Percentiles rank a stretch among this genome's conserved stretches.
These are phyloP conservation scores for Yamadazyma scolyti DNA, from an alignment of 805 yeast species.

Conservation along the genomic window DNA sequence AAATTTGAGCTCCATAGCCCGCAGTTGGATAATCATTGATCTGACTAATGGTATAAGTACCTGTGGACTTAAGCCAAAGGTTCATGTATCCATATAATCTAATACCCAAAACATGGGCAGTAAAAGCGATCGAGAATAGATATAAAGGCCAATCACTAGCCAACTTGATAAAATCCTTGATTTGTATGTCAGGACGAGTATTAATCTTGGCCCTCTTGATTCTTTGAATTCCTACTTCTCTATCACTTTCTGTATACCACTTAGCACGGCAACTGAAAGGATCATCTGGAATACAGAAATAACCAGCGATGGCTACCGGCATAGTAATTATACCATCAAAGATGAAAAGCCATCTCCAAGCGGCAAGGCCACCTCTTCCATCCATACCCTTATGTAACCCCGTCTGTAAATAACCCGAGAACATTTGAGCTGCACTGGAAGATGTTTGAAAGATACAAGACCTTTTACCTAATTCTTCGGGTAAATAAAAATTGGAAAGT, in stretches of 20 bases:
- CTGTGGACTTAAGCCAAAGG: constrained; percentile 10
- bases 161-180: constrained; percentile 1
- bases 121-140: constrained; percentile 4
- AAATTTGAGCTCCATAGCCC: constrained; percentile 7
- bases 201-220: constrained; percentile 1
- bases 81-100: constrained; percentile 6
- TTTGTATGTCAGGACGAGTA: constrained; percentile 2
- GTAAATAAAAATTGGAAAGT: constrained; percentile 18
- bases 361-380: constrained; percentile 35
- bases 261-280: constrained; percentile 1
- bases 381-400: constrained; percentile 21
- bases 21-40: constrained; percentile 4
- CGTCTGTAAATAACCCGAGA: constrained; percentile 17
- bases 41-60: constrained; percentile 3
- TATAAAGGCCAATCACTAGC: constrained; percentile 4
- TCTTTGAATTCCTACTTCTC: constrained; percentile 2
- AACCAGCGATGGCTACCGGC: constrained; percentile 34
- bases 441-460: constrained; percentile 12
- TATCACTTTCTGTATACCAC: constrained; percentile 1
- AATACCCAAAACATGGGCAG: constrained; percentile 4
- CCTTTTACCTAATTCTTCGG: constrained; percentile 18
- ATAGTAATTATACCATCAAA: constrained; percentile 29
- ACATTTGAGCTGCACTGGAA: constrained; percentile 11
- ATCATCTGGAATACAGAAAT: constrained; percentile 17
- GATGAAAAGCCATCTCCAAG: constrained; percentile 47